These are phyloP conservation scores for Ganoderma sinense DNA, from an alignment of 1,284 basidiomycete species.

Conservation along the genomic window DNA sequence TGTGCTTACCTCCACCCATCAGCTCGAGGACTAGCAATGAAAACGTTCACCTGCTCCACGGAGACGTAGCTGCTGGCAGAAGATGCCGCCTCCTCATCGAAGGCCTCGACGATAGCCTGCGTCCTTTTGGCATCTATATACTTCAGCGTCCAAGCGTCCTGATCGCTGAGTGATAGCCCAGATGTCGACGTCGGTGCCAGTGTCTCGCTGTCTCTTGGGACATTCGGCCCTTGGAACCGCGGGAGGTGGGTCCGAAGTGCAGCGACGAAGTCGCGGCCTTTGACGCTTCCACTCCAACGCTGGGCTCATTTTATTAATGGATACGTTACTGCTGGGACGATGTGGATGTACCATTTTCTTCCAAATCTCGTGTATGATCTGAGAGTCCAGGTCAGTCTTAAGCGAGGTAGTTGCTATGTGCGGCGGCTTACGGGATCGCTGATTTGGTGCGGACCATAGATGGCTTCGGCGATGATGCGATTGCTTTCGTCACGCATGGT, in stretches of 20 bases:
- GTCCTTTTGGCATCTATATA: constrained; percentile 26
- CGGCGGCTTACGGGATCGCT: constrained; percentile 25
- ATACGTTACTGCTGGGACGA: background rate
- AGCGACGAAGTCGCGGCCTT: constrained; percentile 6
- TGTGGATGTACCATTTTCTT: constrained; percentile 35
- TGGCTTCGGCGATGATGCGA: constrained; percentile 27
- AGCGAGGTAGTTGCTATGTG: too few relatives aligned
- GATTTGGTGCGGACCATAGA: constrained; percentile 32
- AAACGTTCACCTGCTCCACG: constrained; percentile 30
- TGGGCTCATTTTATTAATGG: background rate
- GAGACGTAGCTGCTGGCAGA: constrained; percentile 40
- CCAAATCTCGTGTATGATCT: constrained; percentile 33
- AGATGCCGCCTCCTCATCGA: constrained; percentile 39
- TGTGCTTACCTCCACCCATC: constrained; percentile 11
- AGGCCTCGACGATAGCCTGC: constrained; percentile 35
- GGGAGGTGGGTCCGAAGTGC: constrained; percentile 35
- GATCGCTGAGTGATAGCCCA: constrained; percentile 16
- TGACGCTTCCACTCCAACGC: constrained; percentile 11
- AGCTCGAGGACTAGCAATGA: constrained; percentile 8
- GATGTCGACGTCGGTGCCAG: background rate
- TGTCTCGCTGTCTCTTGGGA: background rate
- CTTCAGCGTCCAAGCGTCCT: constrained; percentile 27
- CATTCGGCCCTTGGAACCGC: background rate
- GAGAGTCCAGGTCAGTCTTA: too few relatives aligned
- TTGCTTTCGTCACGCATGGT: constrained; percentile 24